phyloP scores from a whole-genome alignment of 768 basidiomycete species.

The Kwoniella dendrophila region DNA sequence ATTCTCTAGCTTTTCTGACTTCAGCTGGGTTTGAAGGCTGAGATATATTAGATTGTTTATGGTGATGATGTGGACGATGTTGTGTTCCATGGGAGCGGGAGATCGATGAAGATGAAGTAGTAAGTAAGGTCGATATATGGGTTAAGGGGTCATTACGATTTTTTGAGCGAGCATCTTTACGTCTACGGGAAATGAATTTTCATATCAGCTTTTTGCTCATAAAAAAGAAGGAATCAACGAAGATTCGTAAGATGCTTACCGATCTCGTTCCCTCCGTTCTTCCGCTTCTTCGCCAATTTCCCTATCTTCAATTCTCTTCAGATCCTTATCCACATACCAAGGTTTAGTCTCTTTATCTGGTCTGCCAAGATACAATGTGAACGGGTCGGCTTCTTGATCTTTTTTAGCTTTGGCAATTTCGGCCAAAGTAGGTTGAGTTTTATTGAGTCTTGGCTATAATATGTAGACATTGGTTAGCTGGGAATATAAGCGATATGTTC shows the following conservation, averaged over 20 bases:
- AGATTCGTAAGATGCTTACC: too few relatives aligned
- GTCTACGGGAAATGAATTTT: constrained; percentile 23
- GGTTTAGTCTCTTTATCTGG: constrained; percentile 56
- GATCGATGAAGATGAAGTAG: constrained; percentile 20
- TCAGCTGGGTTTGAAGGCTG: constrained; percentile 18
- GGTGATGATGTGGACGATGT: constrained; percentile 2
- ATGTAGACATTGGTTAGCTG: too few relatives aligned
- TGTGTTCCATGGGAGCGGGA: constrained; percentile 1
- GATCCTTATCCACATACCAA: constrained; percentile 55
- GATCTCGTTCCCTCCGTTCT: constrained; percentile 36
- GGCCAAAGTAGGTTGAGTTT: constrained; percentile 15
- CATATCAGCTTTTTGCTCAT: neutral
- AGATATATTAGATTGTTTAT: constrained; percentile 1
- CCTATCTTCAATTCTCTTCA: constrained; percentile 50
- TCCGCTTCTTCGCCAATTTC: constrained; percentile 53
- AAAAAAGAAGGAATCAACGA: neutral
- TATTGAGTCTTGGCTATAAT: constrained; percentile 1
- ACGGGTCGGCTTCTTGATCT: constrained; percentile 50
- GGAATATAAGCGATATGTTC: too few relatives aligned
- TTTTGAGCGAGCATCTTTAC: constrained; percentile 51
- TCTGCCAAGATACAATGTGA: constrained; percentile 56
- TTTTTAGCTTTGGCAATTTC: constrained; percentile 48
- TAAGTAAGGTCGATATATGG: constrained; percentile 39
- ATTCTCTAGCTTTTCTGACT: constrained; percentile 35
- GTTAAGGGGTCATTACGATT: constrained; percentile 50